A percentile compares a stretch with the other conserved stretches of the same genome.
Conservation (phyloP, 1,139 yeast genomes). For the Geotrichum siamense region DNA sequence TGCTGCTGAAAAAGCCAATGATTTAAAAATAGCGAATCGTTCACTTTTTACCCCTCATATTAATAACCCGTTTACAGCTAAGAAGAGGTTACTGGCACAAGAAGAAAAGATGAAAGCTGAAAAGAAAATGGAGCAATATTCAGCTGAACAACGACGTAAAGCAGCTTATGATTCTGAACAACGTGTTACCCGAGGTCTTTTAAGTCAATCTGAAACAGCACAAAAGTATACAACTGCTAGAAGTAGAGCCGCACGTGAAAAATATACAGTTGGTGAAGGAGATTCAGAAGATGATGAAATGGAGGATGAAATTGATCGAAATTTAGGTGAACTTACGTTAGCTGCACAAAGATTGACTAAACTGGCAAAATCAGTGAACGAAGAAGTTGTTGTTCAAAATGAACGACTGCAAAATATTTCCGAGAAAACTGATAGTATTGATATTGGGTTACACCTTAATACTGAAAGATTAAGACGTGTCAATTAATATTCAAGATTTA, state of each 20-base stretch:
- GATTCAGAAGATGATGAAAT: slow-evolving; percentile 57
- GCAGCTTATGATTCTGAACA: slow-evolving; percentile 43
- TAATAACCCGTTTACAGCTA: slow-evolving; percentile 79
- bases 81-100: slow-evolving; percentile 64
- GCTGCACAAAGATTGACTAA: slow-evolving; percentile 45
- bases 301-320: slow-evolving; percentile 51
- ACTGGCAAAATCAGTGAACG: slow-evolving; percentile 46
- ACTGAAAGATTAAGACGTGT: slow-evolving; percentile 39
- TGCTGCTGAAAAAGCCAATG: slow-evolving; percentile 78
- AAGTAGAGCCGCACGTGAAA: slow-evolving; percentile 36
- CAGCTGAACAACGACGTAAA: slow-evolving; percentile 40
- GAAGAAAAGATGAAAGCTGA: slow-evolving; percentile 67
- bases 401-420: slow-evolving; percentile 47
- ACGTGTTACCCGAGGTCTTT: slow-evolving; percentile 42
- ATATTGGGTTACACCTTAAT: slow-evolving; percentile 47
- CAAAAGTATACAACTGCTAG: slow-evolving; percentile 31
- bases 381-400: slow-evolving; percentile 48
- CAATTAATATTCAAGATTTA: too few species aligned
- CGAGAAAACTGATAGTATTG: slow-evolving; percentile 47
- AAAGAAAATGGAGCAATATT: slow-evolving; percentile 48
- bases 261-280: slow-evolving; percentile 48
- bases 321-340: slow-evolving; percentile 44
- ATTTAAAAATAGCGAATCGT: slow-evolving; percentile 71
- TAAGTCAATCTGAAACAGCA: slow-evolving; percentile 33
- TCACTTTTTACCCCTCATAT: slow-evolving; percentile 78